These are phyloP conservation scores for Beauveria sp. DNA, from an alignment of 2,329 filamentous ascomycete genomes.

Conservation along the genomic window DNA sequence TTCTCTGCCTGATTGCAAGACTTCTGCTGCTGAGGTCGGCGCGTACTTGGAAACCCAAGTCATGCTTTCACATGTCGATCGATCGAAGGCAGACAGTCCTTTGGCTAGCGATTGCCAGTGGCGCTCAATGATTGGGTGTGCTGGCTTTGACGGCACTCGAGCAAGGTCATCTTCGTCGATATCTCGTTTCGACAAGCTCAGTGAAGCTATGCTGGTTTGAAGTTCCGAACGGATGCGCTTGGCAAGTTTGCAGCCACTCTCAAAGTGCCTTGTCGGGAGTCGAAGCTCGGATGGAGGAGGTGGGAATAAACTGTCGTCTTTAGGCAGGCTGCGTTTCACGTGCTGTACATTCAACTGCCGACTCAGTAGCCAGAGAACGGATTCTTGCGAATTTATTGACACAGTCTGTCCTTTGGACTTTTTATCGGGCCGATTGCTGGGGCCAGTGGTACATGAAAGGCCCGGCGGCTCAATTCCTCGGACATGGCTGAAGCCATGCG, in stretches of 20 bases:
- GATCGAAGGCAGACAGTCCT: conserved; percentile 72
- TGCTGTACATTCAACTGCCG: neutral
- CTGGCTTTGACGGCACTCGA: conserved; percentile 14
- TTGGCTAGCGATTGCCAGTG: conserved; percentile 54
- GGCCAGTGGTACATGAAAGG: neutral
- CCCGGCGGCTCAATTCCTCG: conserved; percentile 33
- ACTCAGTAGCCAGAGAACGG: conserved; percentile 25
- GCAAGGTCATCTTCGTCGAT: conserved; percentile 30
- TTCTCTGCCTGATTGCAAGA: conserved; percentile 70
- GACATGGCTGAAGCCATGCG: conserved; percentile 55
- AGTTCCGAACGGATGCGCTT: conserved; percentile 40
- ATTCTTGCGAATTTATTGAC: conserved; percentile 33
- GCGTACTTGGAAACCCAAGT: conserved; percentile 83
- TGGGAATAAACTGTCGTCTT: conserved; percentile 31
- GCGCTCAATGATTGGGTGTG: conserved; percentile 51
- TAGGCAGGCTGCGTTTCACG: conserved; percentile 22
- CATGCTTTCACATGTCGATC: conserved; percentile 61
- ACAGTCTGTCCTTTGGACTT: conserved; percentile 45
- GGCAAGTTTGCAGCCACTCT: conserved; percentile 49
- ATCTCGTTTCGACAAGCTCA: conserved; percentile 10
- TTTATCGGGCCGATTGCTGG: conserved; percentile 17
- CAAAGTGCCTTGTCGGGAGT: conserved; percentile 48
- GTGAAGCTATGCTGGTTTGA: conserved; percentile 18
- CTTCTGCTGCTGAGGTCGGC: conserved; percentile 58
- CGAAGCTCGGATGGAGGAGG: conserved; percentile 43